Evolutionary conservation across 1,284 basidiomycete genomes (phyloP).

Genomic region (Tylopilus orsonianus): DNA sequence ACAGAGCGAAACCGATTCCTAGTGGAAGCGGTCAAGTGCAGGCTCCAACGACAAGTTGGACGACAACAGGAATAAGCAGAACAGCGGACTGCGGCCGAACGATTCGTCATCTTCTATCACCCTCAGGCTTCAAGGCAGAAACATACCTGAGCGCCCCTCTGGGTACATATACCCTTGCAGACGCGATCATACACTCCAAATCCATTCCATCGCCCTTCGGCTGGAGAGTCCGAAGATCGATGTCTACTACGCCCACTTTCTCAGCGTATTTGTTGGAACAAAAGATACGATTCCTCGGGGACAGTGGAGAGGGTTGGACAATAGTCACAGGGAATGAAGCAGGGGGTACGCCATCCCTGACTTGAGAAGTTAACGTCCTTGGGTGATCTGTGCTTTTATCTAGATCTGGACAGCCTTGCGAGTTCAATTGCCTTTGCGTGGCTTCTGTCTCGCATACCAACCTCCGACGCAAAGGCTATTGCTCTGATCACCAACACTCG

Average conservation of each 20-base stretch:
- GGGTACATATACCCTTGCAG: slow-evolving; percentile 1
- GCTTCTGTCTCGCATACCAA: slow-evolving; percentile 44
- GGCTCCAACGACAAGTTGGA: neutral
- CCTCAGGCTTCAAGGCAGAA: neutral
- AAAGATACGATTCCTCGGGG: slow-evolving; percentile 42
- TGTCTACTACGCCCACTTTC: slow-evolving; percentile 32
- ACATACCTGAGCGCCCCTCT: neutral
- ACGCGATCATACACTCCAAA: neutral
- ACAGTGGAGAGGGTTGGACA: slow-evolving; percentile 63
- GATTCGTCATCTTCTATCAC: neutral
- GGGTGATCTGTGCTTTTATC: slow-evolving; percentile 4
- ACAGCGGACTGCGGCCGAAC: neutral
- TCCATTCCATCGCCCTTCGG: neutral
- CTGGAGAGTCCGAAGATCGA: slow-evolving; percentile 10
- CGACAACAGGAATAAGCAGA: neutral
- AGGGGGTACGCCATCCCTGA: slow-evolving; percentile 64
- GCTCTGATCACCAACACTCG: slow-evolving; percentile 75
- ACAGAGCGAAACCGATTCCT: neutral
- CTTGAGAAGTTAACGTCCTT: neutral
- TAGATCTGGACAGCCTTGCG: slow-evolving; percentile 88
- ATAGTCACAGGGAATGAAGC: slow-evolving; percentile 92
- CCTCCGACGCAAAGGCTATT: slow-evolving; percentile 46
- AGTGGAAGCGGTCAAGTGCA: neutral
- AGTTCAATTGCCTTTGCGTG: slow-evolving; percentile 83
- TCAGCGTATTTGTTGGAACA: slow-evolving; percentile 39